A percentile compares a stretch with the other conserved stretches of the same genome.
phyloP scores from a whole-genome alignment of 1,139 yeast genomes.

The Blastobotrys serpentis region DNA sequence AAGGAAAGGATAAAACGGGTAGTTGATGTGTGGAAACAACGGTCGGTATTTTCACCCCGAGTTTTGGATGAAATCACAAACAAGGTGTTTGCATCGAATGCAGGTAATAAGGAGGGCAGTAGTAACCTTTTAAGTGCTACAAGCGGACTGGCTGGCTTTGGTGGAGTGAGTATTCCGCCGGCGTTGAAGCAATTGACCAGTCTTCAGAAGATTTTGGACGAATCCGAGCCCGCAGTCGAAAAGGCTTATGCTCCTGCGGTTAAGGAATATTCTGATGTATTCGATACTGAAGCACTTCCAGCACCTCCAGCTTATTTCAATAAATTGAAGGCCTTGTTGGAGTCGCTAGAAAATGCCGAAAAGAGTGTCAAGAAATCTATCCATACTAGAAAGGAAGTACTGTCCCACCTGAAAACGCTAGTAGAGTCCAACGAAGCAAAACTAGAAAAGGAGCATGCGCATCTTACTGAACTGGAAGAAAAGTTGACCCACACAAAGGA shows the following conservation, averaged over 20 bases:
- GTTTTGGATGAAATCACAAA: slow-evolving; percentile 48
- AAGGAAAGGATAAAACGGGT: slow-evolving; percentile 63
- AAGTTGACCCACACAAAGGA: slow-evolving; percentile 42
- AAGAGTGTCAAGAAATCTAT: slow-evolving; percentile 41
- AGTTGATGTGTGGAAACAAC: slow-evolving; percentile 71
- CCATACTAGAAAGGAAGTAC: slow-evolving; percentile 43
- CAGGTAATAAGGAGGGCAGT: slow-evolving; percentile 3
- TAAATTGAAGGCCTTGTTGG: slow-evolving; percentile 37
- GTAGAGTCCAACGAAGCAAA: slow-evolving; percentile 46
- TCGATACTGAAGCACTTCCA: slow-evolving; percentile 50
- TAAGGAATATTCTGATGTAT: slow-evolving; percentile 25
- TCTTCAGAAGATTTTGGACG: slow-evolving; percentile 11
- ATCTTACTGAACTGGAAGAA: slow-evolving; percentile 44
- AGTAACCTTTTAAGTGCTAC: slow-evolving; percentile 10
- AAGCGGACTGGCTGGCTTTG: slow-evolving; percentile 16
- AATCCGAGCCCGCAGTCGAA: slow-evolving; percentile 8
- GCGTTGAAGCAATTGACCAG: slow-evolving; percentile 12
- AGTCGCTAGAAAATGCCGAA: slow-evolving; percentile 18
- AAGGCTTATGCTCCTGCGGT: slow-evolving; percentile 19
- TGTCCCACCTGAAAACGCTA: slow-evolving; percentile 47
- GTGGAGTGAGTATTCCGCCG: slow-evolving; percentile 15
- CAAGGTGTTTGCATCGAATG: slow-evolving; percentile 30
- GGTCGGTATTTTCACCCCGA: slow-evolving; percentile 52
- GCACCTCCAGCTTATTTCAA: slow-evolving; percentile 51
- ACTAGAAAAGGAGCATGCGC: slow-evolving; percentile 47